These are phyloP conservation scores for Casaregolazyma lundiana DNA, from an alignment of 1,139 yeast species.

Conservation along the genomic window DNA sequence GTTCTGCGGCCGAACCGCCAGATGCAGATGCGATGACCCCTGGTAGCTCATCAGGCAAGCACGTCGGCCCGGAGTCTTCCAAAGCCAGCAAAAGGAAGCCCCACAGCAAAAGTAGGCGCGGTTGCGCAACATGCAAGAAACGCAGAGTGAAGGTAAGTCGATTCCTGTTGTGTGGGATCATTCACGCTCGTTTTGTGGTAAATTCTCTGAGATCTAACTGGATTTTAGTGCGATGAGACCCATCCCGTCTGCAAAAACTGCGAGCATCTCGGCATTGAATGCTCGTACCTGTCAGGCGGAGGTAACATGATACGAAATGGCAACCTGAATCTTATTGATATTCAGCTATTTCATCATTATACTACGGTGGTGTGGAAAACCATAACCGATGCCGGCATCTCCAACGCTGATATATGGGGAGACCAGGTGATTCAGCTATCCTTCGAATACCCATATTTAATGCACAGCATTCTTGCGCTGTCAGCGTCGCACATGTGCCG, in stretches of 20 bases:
- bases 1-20: neutral
- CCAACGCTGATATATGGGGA: conserved; percentile 83
- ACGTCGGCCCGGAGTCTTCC: neutral
- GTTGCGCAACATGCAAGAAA: conserved; percentile 83
- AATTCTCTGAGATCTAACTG: neutral
- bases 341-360: conserved; percentile 81
- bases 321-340: conserved; percentile 65
- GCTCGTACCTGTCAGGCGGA: conserved; percentile 36
- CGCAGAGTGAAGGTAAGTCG: conserved; percentile 60
- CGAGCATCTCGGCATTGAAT: conserved; percentile 66
- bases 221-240: conserved; percentile 63
- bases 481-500: conserved; percentile 87
- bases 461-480: conserved; percentile 87
- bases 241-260: conserved; percentile 81
- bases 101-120: conserved; percentile 81
- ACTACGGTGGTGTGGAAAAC: conserved; percentile 81
- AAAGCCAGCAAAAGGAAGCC: conserved; percentile 32
- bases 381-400: conserved; percentile 85
- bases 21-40: neutral
- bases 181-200: neutral
- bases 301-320: conserved; percentile 21
- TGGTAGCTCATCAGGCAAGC: neutral
- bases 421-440: conserved; percentile 84
- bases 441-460: conserved; percentile 79
- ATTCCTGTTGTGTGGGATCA: neutral